phyloP scores from a whole-genome alignment of 2,329 filamentous ascomycete species.

The Penicillium sp. region DNA sequence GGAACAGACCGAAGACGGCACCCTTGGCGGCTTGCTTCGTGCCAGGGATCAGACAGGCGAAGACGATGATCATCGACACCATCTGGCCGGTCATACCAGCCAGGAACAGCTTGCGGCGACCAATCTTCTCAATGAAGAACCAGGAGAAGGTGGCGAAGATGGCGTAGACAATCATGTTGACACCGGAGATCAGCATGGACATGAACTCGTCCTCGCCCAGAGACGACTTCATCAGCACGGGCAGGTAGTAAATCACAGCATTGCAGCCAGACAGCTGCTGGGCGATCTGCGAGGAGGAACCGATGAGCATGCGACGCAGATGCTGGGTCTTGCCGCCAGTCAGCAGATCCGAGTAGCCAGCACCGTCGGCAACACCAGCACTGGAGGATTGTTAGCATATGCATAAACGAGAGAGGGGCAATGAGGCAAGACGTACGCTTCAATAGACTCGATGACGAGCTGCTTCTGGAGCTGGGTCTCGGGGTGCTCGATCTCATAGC shows the following conservation, averaged over 20 bases:
- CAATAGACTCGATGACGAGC: conserved; percentile 67
- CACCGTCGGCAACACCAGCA: conserved; percentile 57
- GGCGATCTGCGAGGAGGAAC: conserved; percentile 42
- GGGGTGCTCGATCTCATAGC: conserved; percentile 50
- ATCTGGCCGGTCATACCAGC: conserved; percentile 41
- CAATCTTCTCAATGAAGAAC: conserved; percentile 51
- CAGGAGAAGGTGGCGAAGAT: conserved; percentile 47
- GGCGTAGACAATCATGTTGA: conserved; percentile 50
- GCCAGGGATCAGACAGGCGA: conserved; percentile 39
- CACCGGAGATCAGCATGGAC: conserved; percentile 53
- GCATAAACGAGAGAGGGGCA: neutral
- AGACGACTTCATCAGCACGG: conserved; percentile 48
- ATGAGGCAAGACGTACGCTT: conserved; percentile 47
- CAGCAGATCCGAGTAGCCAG: conserved; percentile 43
- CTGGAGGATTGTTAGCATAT: conserved; percentile 26
- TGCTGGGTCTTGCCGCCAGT: conserved; percentile 42
- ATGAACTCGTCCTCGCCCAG: conserved; percentile 43
- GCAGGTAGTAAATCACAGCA: conserved; percentile 50
- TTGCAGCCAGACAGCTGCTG: conserved; percentile 54
- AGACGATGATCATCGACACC: conserved; percentile 41
- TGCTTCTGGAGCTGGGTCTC: conserved; percentile 61
- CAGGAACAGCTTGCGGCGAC: conserved; percentile 45
- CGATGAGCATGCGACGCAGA: conserved; percentile 42
- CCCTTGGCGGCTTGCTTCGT: conserved; percentile 31
- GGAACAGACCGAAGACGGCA: conserved; percentile 60